phyloP scores from a whole-genome alignment of 208 protist genomes.

The Wallacemonas rigidus region DNA sequence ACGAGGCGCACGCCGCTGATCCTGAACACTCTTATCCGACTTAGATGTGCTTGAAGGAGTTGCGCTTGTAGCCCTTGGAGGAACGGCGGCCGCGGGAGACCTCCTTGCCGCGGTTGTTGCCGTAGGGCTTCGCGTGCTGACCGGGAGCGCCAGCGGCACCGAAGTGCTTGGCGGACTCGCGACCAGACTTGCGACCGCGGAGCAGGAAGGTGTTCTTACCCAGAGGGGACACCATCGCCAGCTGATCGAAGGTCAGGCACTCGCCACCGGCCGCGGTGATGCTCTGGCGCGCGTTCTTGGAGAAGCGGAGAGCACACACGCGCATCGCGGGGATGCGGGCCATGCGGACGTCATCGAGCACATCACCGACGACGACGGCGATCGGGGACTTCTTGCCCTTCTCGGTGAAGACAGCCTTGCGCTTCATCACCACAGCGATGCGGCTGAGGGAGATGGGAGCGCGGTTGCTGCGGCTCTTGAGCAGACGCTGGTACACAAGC shows the following conservation, averaged over 20 bases:
- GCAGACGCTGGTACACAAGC: slow-evolving; percentile 95
- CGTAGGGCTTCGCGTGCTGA: slow-evolving; percentile 90
- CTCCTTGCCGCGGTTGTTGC: slow-evolving; percentile 89
- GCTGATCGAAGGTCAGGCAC: slow-evolving; percentile 99
- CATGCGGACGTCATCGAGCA: slow-evolving; percentile 99
- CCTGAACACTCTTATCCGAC: slow-evolving; percentile 96
- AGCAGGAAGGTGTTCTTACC: slow-evolving; percentile 98
- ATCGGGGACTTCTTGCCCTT: slow-evolving; percentile 92
- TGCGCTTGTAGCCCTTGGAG: slow-evolving; percentile 74
- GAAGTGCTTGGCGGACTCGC: slow-evolving; percentile 98
- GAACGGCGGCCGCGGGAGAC: slow-evolving; percentile 93
- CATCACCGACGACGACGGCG: slow-evolving; percentile 98
- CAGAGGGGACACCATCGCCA: slow-evolving; percentile 93
- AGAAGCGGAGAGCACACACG: slow-evolving; percentile 99
- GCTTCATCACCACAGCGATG: slow-evolving; percentile 94
- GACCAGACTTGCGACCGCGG: slow-evolving; percentile 93
- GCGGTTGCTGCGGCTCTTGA: slow-evolving; percentile 96
- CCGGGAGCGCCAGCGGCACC: slow-evolving; percentile 96
- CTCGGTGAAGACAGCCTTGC: slow-evolving; percentile 77
- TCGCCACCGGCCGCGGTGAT: slow-evolving; percentile 98
- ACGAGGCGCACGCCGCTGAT: slow-evolving; percentile 17
- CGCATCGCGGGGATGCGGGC: slow-evolving; percentile 94
- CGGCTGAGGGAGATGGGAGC: slow-evolving; percentile 96
- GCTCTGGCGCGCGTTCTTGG: slow-evolving; percentile 97
- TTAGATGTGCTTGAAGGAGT: slow-evolving; percentile 80